These are phyloP conservation scores for Fraxinus excelsior DNA, from an alignment of 257 asterid genomes.

Conservation along the genomic window DNA sequence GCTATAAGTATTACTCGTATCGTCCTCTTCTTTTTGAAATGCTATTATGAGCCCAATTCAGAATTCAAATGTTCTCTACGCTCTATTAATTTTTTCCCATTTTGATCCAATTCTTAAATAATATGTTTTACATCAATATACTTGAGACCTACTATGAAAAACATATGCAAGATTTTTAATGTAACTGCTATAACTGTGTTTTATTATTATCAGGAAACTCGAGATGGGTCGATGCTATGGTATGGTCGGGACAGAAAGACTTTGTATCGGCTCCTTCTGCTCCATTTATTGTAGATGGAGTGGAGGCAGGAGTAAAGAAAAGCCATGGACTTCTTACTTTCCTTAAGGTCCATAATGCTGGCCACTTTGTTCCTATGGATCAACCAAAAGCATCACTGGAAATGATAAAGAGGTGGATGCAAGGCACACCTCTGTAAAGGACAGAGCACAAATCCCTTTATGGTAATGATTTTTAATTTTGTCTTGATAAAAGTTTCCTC, in stretches of 20 bases:
- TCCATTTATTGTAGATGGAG: slow-evolving; percentile 51
- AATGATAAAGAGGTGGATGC: slow-evolving; percentile 69
- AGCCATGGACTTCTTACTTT: slow-evolving; percentile 61
- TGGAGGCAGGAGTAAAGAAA: slow-evolving; percentile 51
- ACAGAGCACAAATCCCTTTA: background rate
- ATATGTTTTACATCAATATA: background rate
- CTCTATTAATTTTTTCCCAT: too few species aligned
- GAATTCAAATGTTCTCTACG: too few species aligned
- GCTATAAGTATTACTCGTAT: too few species aligned
- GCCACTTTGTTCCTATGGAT: slow-evolving; percentile 90
- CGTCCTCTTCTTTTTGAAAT: too few species aligned
- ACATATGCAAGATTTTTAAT: background rate
- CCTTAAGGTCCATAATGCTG: slow-evolving; percentile 69
- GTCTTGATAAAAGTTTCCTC: background rate
- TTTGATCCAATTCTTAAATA: too few species aligned
- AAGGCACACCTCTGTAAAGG: slow-evolving; percentile 28
- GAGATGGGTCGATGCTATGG: slow-evolving; percentile 66
- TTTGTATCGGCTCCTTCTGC: slow-evolving; percentile 39
- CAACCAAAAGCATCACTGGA: slow-evolving; percentile 66
- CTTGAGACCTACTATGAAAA: background rate
- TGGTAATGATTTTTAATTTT: too few species aligned
- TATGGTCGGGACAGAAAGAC: slow-evolving; percentile 58
- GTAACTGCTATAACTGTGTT: background rate
- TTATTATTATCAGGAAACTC: slow-evolving; percentile 56
- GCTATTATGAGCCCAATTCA: too few species aligned